Conservation (phyloP, 306 rosid species). For the Lagenaria siceraria region DNA sequence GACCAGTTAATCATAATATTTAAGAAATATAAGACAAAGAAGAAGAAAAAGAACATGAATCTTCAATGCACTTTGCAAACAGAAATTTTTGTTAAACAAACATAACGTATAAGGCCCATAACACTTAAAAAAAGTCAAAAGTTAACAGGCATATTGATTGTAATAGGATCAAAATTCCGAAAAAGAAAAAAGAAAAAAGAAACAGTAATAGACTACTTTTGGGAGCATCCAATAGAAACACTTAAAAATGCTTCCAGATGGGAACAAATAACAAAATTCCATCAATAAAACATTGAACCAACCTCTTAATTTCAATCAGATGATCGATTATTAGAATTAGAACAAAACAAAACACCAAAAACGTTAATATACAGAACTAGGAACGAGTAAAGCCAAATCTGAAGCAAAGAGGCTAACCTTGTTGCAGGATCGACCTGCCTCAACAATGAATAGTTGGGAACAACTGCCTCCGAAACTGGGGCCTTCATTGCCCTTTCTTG, state of each 20-base stretch:
- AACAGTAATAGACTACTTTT: neutral
- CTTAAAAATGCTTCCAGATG: neutral
- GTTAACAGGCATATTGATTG: neutral
- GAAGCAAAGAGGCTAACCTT: slow-evolving; percentile 21
- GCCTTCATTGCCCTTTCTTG: slow-evolving; percentile 71
- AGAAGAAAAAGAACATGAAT: neutral
- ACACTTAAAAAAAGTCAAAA: neutral
- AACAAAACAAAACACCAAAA: neutral
- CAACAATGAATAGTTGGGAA: slow-evolving; percentile 43
- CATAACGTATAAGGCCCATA: neutral
- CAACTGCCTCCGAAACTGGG: slow-evolving; percentile 57
- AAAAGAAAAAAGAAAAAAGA: neutral
- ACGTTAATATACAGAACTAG: neutral
- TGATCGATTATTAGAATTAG: neutral
- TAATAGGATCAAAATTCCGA: neutral
- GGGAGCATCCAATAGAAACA: neutral
- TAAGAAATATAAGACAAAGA: neutral
- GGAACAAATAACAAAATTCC: neutral
- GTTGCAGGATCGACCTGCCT: slow-evolving; percentile 87
- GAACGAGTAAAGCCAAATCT: neutral
- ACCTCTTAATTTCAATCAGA: neutral
- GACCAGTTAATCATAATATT: too few species aligned
- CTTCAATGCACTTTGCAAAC: neutral
- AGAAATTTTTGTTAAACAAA: neutral
- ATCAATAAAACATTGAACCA: neutral